These are phyloP conservation scores for Endotrypanum monterogeii DNA, from an alignment of 208 protist genomes.

Conservation along the genomic window DNA sequence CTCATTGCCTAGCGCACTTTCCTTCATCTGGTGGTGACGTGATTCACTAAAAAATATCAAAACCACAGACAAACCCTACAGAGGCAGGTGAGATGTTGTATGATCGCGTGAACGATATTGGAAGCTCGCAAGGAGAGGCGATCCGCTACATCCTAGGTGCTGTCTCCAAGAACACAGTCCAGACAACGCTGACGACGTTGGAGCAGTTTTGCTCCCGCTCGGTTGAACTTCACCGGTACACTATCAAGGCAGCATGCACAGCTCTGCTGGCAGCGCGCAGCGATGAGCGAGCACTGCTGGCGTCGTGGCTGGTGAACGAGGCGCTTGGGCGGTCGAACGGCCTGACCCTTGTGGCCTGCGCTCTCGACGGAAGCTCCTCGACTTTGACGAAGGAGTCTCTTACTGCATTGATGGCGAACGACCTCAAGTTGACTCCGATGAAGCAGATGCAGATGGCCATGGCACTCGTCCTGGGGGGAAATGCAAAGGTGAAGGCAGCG, in stretches of 20 bases:
- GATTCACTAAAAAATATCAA: neutral
- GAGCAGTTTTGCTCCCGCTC: constrained; percentile 64
- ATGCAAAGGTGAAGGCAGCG: constrained; percentile 52
- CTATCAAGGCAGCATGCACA: constrained; percentile 40
- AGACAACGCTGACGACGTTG: constrained; percentile 70
- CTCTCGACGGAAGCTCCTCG: constrained; percentile 48
- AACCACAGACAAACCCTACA: neutral
- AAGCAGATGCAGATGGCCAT: constrained; percentile 81
- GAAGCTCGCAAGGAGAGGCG: constrained; percentile 60
- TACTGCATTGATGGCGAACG: constrained; percentile 52
- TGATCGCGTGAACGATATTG: constrained; percentile 79
- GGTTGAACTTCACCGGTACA: constrained; percentile 63
- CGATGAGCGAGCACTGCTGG: constrained; percentile 44
- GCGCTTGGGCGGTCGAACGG: constrained; percentile 73
- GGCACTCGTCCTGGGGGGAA: constrained; percentile 57
- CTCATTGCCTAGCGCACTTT: no score
- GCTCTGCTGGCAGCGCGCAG: constrained; percentile 36
- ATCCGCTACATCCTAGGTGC: constrained; percentile 74
- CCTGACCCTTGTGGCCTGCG: constrained; percentile 55
- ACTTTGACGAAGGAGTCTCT: constrained; percentile 52
- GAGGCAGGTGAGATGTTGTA: constrained; percentile 52
- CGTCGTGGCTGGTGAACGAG: constrained; percentile 52
- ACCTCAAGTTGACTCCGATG: constrained; percentile 64
- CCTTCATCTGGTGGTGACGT: neutral
- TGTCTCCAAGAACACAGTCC: constrained; percentile 71